These are phyloP conservation scores for Crithidia expoeki DNA, from an alignment of 208 protist genomes.

Conservation along the genomic window DNA sequence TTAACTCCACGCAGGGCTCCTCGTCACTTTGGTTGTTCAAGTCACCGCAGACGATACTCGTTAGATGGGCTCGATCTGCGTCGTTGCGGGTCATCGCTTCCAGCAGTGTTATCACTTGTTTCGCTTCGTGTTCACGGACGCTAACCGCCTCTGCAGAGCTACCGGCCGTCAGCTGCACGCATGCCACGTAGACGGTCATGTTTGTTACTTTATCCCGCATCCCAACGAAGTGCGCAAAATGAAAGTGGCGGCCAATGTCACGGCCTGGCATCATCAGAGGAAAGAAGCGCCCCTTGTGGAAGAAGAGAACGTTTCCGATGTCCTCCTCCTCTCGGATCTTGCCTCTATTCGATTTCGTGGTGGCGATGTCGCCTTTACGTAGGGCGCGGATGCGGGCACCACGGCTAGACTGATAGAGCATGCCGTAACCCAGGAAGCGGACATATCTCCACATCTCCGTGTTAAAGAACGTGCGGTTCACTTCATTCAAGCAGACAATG, in stretches of 20 bases:
- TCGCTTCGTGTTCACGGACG: constrained; percentile 61
- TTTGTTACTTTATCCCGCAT: constrained; percentile 87
- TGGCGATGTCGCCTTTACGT: constrained; percentile 54
- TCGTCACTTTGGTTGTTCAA: constrained; percentile 79
- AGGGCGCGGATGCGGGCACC: constrained; percentile 61
- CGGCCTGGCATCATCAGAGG: constrained; percentile 79
- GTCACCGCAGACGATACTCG: constrained; percentile 71
- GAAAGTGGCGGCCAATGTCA: constrained; percentile 59
- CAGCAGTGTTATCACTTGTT: constrained; percentile 68
- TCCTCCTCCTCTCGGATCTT: constrained; percentile 70
- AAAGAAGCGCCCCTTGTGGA: constrained; percentile 88
- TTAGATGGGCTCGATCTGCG: constrained; percentile 67
- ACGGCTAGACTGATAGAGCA: constrained; percentile 80
- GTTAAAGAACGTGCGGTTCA: constrained; percentile 79
- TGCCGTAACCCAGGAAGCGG: constrained; percentile 80
- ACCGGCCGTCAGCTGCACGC: constrained; percentile 80
- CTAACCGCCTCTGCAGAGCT: constrained; percentile 50
- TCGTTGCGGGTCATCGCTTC: constrained; percentile 65
- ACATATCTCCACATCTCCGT: constrained; percentile 66
- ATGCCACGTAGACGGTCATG: constrained; percentile 71
- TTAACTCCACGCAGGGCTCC: constrained; percentile 74
- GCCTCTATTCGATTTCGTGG: constrained; percentile 33
- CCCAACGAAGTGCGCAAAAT: constrained; percentile 76
- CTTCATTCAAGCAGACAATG: constrained; percentile 81
- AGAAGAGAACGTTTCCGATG: constrained; percentile 86